Evolutionary conservation across 1,284 basidiomycete genomes (phyloP).

Genomic region (Afroboletus lepidellus): DNA sequence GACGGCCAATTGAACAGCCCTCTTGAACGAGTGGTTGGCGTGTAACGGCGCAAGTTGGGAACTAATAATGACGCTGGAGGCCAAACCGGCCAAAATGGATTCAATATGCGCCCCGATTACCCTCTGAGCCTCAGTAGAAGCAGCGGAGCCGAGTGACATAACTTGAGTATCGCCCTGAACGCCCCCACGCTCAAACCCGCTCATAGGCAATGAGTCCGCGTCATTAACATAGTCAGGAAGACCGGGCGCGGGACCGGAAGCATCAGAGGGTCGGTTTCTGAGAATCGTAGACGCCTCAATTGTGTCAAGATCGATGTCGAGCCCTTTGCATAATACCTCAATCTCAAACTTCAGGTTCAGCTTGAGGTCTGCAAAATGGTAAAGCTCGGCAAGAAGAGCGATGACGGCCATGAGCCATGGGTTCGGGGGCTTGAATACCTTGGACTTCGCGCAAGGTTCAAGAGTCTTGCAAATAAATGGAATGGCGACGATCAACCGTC

Average conservation of each 20-base stretch:
- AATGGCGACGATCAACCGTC: slow-evolving; percentile 91
- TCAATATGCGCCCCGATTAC: slow-evolving; percentile 71
- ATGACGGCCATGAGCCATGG: slow-evolving; percentile 98
- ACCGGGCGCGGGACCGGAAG: slow-evolving; percentile 46
- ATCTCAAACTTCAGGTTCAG: slow-evolving; percentile 99
- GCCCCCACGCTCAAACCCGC: slow-evolving; percentile 57
- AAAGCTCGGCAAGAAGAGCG: slow-evolving; percentile 89
- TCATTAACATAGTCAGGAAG: slow-evolving; percentile 72
- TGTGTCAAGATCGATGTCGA: slow-evolving; percentile 85
- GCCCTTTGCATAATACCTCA: slow-evolving; percentile 92
- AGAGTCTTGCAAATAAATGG: slow-evolving; percentile 98
- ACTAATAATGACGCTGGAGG: slow-evolving; percentile 78
- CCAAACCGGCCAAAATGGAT: slow-evolving; percentile 73
- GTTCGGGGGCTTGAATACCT: slow-evolving; percentile 94
- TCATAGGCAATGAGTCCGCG: slow-evolving; percentile 69
- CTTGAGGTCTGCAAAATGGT: slow-evolving; percentile 96
- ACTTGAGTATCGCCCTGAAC: slow-evolving; percentile 55
- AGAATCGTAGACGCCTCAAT: slow-evolving; percentile 86
- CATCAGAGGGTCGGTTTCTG: slow-evolving; percentile 61
- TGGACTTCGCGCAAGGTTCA: slow-evolving; percentile 86
- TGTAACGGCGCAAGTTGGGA: slow-evolving; percentile 71
- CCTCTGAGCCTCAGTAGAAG: slow-evolving; percentile 58
- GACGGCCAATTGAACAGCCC: slow-evolving; percentile 88
- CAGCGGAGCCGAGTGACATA: slow-evolving; percentile 53
- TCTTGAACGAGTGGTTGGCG: slow-evolving; percentile 84